phyloP scores from a whole-genome alignment of 2,329 filamentous ascomycete species.

The Xylaria sp. region DNA sequence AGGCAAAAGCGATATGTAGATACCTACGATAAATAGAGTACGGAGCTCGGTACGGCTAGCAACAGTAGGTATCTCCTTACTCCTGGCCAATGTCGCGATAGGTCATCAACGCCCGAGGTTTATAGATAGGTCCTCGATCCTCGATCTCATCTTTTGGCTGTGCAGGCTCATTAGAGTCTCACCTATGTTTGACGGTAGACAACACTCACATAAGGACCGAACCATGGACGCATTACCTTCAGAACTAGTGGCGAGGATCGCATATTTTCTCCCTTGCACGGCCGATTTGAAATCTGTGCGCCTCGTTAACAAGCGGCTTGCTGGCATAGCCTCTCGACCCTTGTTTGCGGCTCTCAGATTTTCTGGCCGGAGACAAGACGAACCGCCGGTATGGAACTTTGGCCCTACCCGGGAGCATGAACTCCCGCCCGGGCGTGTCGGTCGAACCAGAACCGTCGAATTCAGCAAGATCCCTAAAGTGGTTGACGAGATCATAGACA shows the following conservation, averaged over 20 bases:
- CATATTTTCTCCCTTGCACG: conserved; percentile 7
- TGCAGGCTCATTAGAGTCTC: too few relatives aligned
- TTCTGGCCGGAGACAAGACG: conserved; percentile 15
- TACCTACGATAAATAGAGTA: too few relatives aligned
- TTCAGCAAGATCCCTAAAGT: conserved; percentile 16
- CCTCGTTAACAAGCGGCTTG: conserved; percentile 19
- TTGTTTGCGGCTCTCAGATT: conserved; percentile 26
- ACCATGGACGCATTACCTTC: conserved; percentile 23
- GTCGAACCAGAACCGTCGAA: conserved; percentile 20
- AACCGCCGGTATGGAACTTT: conserved; percentile 6
- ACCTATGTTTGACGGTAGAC: too few relatives aligned
- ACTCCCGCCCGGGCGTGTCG: conserved; percentile 1
- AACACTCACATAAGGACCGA: neutral
- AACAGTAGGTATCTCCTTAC: too few relatives aligned
- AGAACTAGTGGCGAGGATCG: conserved; percentile 16
- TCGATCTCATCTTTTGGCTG: too few relatives aligned
- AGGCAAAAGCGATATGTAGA: too few relatives aligned
- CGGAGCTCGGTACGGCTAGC: too few relatives aligned
- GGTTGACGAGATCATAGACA: conserved; percentile 21
- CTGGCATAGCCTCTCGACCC: conserved; percentile 19
- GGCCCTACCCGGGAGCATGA: conserved; percentile 1
- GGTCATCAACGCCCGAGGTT: too few relatives aligned
- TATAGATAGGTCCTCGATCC: too few relatives aligned
- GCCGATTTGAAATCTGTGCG: conserved; percentile 21
- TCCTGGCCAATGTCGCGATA: too few relatives aligned